phyloP scores from a whole-genome alignment of 768 basidiomycete genomes.

The Russula lepida region DNA sequence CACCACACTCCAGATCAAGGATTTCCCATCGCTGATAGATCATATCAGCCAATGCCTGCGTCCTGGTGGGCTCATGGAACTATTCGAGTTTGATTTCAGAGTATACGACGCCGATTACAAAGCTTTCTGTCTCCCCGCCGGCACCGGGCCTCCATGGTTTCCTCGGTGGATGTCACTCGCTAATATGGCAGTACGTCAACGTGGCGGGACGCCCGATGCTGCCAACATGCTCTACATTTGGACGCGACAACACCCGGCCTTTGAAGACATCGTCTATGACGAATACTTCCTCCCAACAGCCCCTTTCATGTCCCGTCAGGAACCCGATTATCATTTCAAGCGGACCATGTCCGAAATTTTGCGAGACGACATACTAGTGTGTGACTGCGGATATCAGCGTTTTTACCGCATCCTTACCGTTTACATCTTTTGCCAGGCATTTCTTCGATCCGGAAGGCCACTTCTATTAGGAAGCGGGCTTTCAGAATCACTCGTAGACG shows the following conservation, averaged over 20 bases:
- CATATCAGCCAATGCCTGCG: conserved; percentile 60
- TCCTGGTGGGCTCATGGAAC: conserved; percentile 57
- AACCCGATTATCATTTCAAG: conserved; percentile 25
- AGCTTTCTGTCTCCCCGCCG: conserved; percentile 36
- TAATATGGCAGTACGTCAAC: conserved; percentile 42
- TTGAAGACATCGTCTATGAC: conserved; percentile 49
- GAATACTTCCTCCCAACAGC: conserved; percentile 59
- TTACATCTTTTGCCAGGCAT: conserved; percentile 37
- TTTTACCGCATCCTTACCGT: background rate
- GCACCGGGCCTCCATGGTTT: conserved; percentile 46
- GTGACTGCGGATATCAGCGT: background rate
- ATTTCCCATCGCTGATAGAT: conserved; percentile 55
- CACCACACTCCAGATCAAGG: conserved; percentile 45
- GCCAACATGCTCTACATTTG: conserved; percentile 47
- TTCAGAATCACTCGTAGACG: conserved; percentile 42
- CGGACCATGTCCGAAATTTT: conserved; percentile 27
- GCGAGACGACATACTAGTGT: conserved; percentile 53
- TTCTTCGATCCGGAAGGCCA: conserved; percentile 58
- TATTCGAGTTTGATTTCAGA: conserved; percentile 63
- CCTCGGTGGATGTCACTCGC: conserved; percentile 54
- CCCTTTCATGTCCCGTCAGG: conserved; percentile 34
- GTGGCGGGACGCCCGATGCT: conserved; percentile 58
- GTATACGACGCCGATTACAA: conserved; percentile 47
- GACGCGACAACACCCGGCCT: conserved; percentile 44
- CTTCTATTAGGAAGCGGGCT: conserved; percentile 59